Evolutionary conservation across 2,329 filamentous ascomycete species (phyloP).

Genomic region (Penicillium sp.): DNA sequence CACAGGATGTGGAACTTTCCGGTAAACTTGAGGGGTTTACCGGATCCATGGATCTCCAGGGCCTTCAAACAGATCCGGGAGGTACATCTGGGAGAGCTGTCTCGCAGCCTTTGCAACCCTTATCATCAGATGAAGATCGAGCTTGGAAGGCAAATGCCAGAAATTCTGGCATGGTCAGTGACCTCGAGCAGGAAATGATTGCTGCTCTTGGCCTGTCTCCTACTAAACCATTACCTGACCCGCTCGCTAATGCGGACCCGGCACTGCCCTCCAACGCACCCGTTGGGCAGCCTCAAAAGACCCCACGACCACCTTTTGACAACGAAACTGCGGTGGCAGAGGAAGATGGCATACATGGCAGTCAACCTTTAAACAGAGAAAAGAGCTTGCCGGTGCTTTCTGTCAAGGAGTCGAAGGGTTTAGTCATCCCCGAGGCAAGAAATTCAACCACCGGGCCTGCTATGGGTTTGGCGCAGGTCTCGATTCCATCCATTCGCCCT

Average conservation of each 20-base stretch:
- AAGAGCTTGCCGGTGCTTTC: conserved; percentile 9
- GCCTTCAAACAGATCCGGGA: not conserved
- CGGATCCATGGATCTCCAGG: conserved; percentile 2
- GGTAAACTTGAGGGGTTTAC: conserved; percentile 8
- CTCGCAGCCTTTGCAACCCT: not conserved
- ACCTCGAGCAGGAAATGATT: conserved; percentile 24
- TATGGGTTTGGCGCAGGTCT: not conserved
- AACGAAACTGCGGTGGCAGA: not conserved
- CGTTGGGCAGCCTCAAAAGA: not conserved
- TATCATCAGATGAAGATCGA: not conserved
- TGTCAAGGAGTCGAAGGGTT: conserved; percentile 1
- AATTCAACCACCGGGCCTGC: not conserved
- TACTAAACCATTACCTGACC: conserved; percentile 8
- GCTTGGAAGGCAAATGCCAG: not conserved
- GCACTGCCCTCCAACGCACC: not conserved
- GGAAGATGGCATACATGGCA: not conserved
- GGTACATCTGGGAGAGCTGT: not conserved
- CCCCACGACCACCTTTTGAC: not conserved
- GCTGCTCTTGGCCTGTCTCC: conserved; percentile 24
- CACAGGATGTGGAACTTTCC: conserved; percentile 5
- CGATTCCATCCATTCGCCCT: conserved; percentile 13
- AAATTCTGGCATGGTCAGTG: conserved; percentile 6
- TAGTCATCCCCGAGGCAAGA: not conserved
- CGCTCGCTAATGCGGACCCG: not conserved
- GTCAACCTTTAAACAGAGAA: not conserved